Evolutionary conservation across 768 basidiomycete species (phyloP), one percentile per base, ranked within the genome.

Genomic region (Stropharia rugosoannulata): DNA sequence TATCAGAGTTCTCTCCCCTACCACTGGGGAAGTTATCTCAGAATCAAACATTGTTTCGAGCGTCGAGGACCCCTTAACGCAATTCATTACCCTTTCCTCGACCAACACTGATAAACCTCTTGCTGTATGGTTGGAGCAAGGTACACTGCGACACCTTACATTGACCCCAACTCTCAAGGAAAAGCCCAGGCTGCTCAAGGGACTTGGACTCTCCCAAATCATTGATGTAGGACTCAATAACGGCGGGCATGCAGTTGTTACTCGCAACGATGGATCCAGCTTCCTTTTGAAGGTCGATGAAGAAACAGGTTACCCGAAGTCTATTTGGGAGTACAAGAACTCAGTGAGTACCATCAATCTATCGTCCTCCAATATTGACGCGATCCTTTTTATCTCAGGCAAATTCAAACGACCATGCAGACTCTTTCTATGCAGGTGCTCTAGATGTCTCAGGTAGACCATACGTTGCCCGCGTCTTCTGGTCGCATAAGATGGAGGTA

Each of bases 381-480:
- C 11, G 29, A 36, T 35, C n/a, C 29, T 22, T 12, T 5, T 45
- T 59, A n/a, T 40, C 46, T 16, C 44, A 84, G 84, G 72, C 69
- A 6, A 62, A 70, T 12, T 76, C 81, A 2, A 61, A 71, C 0
- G 70, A 73, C 6, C 69, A 77, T 12, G 66, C 82, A 0, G 71
- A 74, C 15, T 80, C 86, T 0, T 65, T 82, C 1, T 94, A 83
- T 63, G 69, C 81, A 5, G 88, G 89, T 25, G 81, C 77, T 5
- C 42, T 81, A 3, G 79, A 83, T 60, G 71, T 70, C 18, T 66
- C 76, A 11, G 84, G 83, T 2, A 67, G 72, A 3, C 74, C 83
- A 0, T 83, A 83, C 59, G 69, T 93, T 42, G 78, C 79, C 9
- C 81, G 89, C 15, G 70, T 89, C 0, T 86, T 79, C 63, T 93